A percentile compares a stretch with the other conserved stretches of the same genome.
Evolutionary conservation across 2,329 filamentous ascomycete species (phyloP).

Genomic region (Cladosporium cucumerinum): DNA sequence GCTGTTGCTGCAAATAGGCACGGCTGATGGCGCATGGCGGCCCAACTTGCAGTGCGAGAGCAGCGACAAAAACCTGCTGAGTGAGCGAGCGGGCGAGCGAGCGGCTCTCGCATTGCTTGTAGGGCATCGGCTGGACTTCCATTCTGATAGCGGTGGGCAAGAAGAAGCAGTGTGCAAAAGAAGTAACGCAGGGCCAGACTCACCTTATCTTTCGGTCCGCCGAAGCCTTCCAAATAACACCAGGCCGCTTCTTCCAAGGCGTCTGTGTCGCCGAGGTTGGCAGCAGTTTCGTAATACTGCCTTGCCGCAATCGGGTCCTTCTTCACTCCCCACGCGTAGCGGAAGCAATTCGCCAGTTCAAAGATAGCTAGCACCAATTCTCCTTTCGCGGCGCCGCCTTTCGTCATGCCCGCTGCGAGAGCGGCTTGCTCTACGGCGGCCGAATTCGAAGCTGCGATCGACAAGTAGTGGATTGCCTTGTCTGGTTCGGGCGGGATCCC

Average conservation of each 20-base stretch:
- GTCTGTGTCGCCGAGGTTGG: constrained; percentile 92
- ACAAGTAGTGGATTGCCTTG: constrained; percentile 77
- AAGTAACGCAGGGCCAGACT: constrained; percentile 38
- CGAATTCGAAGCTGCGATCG: constrained; percentile 83
- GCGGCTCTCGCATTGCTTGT: background rate
- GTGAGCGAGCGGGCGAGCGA: no score
- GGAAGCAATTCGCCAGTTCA: constrained; percentile 87
- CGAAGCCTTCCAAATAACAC: constrained; percentile 97
- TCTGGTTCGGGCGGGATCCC: constrained; percentile 71
- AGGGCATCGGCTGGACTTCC: background rate
- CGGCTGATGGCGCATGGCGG: constrained; percentile 10
- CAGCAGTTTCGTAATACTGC: constrained; percentile 95
- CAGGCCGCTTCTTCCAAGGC: constrained; percentile 96
- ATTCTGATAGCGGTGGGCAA: background rate
- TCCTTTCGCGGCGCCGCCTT: constrained; percentile 90
- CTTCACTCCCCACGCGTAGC: constrained; percentile 87
- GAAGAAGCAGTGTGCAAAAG: background rate
- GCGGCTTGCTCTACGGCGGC: constrained; percentile 83
- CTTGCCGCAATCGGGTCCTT: constrained; percentile 81
- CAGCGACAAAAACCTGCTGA: background rate
- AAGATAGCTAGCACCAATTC: constrained; percentile 96
- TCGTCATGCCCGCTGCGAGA: constrained; percentile 81
- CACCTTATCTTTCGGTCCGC: constrained; percentile 98
- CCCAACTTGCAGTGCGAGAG: constrained; percentile 7
- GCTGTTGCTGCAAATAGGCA: background rate